Conservation (phyloP, 768 basidiomycete species). For the Panus rudis region DNA sequence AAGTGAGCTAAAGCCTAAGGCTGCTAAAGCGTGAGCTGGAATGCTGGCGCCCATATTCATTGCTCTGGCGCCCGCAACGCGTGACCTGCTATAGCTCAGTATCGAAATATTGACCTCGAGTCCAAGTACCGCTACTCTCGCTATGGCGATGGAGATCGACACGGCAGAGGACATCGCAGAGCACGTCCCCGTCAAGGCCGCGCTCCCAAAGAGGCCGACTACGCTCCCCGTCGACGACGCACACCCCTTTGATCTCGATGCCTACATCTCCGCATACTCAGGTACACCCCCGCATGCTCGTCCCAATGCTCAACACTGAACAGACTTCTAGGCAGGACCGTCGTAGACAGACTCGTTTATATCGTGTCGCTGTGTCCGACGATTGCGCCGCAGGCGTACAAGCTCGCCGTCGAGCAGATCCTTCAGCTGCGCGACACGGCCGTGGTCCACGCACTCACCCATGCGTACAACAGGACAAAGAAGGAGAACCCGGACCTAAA, state of each 20-base stretch:
- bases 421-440: conserved; percentile 62
- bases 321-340: conserved; percentile 53
- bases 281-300: conserved; percentile 33
- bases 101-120: too few relatives aligned
- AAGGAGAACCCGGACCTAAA: conserved; percentile 23
- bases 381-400: conserved; percentile 67
- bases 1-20: conserved; percentile 10
- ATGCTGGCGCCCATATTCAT: too few relatives aligned
- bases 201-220: background rate
- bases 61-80: too few relatives aligned
- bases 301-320: background rate
- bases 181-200: background rate
- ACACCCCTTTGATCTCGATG: conserved; percentile 85
- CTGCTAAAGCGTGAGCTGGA: too few relatives aligned
- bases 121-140: too few relatives aligned
- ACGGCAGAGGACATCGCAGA: background rate
- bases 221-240: conserved; percentile 51
- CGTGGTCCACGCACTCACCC: conserved; percentile 43
- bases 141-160: background rate
- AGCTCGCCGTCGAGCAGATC: conserved; percentile 58
- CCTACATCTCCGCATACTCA: conserved; percentile 69
- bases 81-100: too few relatives aligned
- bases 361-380: conserved; percentile 59
- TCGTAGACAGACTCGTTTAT: conserved; percentile 65
- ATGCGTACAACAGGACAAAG: conserved; percentile 42